Evolutionary conservation across 345 rosid genomes (phyloP), one percentile per base, ranked within the genome.

Genomic region (Camelina sativa): DNA sequence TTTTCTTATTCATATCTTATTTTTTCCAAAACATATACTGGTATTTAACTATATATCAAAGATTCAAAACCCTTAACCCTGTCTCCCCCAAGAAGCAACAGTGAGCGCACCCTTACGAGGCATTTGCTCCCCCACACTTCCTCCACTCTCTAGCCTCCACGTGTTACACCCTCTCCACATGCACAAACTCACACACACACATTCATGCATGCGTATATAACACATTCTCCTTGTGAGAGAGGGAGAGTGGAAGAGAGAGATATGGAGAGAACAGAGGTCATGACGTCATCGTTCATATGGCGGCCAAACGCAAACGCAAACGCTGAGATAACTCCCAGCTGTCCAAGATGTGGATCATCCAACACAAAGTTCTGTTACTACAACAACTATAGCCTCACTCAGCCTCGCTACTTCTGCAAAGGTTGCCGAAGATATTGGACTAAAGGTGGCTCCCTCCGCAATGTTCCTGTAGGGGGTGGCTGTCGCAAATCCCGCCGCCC

Each of bases 391-490:
- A 78, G 81, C 65, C 74, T 78, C 19, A 72, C 81, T 66, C 81
- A 78, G 25, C 81, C 81, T 38, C 81, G 81, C 4, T 78, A 78
- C 77, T 72, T 78, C 59, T 78, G 81, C 74, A 78, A 78, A 72
- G 77, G 77, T 11, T 78, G 81, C 35, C 77, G 81, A 6, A 72
- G 81, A 66, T 78, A 78, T 28, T 78, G 81, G 81, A 78, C 81
- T 19, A 78, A 67, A 78, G 81, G 81, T 11, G 81, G 77, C 0
- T 78, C 81, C 6, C 74, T 78, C 37, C 77, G 81, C 2, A 78
- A 78, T 64, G 81, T 72, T 4, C 81, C 81, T 32, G 74, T 78
- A 8, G 81, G 81, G 0, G 81, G 81, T 59, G 77, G 81, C 73
- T 78, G 77, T 32, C 81, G 81, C 4, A 78, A 78, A 37, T 66